Evolutionary conservation across 179 eudicot species (phyloP), one percentile per base, ranked within the genome.

Genomic region (Beta corolliflora): DNA sequence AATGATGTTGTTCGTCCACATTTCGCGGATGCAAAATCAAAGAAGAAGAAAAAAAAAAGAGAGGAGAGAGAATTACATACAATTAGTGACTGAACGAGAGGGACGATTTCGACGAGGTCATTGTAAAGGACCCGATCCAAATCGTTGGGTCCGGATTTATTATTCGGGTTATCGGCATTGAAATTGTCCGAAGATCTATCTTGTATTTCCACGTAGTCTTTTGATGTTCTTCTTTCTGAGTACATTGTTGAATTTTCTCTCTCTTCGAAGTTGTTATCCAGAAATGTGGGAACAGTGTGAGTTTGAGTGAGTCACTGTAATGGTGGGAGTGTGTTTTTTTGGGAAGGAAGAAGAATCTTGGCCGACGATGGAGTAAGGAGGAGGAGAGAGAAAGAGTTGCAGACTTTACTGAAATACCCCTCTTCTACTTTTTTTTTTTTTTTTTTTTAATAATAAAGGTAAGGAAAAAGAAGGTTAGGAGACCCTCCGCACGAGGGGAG

Each of bases 81-180:
- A 50, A 94, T 93, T 77, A 93, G 92, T 15, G 96, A 91, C 85
- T 93, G 92, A 79, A 94, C 93, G 73, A 94, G 95, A 54, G 94
- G 93, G n/a, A 94, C 92, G 15, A 91, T 91, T 88, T 91, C 89
- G 59, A 91, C 94, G 46, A 94, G 90, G 52, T 93, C 91, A 77
- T 90, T 89, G 85, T 80, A 90, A 23, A 93, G 93, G 61, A 65
- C 83, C 25, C 90, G 97, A 85, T 90, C 98, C 81, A 90, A 81
- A 69, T 86, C 87, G 60, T 80, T 81, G 74, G 65, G 31, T 31
- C 66, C 50, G 52, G 66, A 56, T 75, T 75, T 56, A 5, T 10
- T 48, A 73, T 31, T 56, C 25, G 66, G 77, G 52, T 75, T 36
- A 10, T 56, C 77, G 53, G 29, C 66, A 58, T 75, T 75, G 8